A percentile compares a stretch with the other conserved stretches of the same genome.
Evolutionary conservation across 192 early-diverging fungal genomes (phyloP).

Genomic region (Nowakowskiella sp.): DNA sequence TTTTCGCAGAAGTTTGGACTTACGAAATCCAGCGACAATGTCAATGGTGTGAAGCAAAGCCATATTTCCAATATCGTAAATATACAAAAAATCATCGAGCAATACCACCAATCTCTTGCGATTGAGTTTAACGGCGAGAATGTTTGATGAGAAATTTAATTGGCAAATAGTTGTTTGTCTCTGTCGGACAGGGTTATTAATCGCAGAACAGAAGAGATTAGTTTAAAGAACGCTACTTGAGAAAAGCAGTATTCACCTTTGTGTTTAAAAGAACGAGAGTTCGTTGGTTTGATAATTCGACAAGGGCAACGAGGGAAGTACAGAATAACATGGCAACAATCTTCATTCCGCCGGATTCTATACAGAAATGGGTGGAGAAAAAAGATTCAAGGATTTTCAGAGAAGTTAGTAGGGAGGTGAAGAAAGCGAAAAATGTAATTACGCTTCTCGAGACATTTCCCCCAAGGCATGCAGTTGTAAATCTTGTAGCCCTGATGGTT

Average conservation of each 20-base stretch:
- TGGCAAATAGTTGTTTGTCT: conserved; percentile 95
- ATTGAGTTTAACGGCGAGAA: conserved; percentile 94
- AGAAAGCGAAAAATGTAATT: conserved; percentile 25
- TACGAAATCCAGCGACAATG: conserved; percentile 24
- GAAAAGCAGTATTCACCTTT: conserved; percentile 54
- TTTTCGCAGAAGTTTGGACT: not conserved
- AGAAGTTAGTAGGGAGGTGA: not conserved
- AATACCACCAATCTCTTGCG: conserved; percentile 86
- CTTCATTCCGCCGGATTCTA: conserved; percentile 73
- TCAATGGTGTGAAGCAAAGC: conserved; percentile 93
- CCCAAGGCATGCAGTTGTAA: conserved; percentile 96
- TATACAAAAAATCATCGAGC: conserved; percentile 91
- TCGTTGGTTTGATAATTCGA: conserved; percentile 91
- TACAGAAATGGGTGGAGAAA: not conserved
- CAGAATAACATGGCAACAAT: conserved; percentile 97
- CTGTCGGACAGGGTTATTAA: not conserved
- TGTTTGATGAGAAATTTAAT: conserved; percentile 85
- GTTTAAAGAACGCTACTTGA: conserved; percentile 1
- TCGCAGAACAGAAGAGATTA: not conserved
- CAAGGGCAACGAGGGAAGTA: conserved; percentile 92
- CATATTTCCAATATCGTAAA: conserved; percentile 99
- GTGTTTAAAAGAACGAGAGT: conserved; percentile 84
- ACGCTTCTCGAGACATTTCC: conserved; percentile 84
- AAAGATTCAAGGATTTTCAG: conserved; percentile 5
- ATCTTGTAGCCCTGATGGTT: conserved; percentile 82